Evolutionary conservation across 2,329 filamentous ascomycete species (phyloP).

Genomic region (Neopestalotiopsis rosae): DNA sequence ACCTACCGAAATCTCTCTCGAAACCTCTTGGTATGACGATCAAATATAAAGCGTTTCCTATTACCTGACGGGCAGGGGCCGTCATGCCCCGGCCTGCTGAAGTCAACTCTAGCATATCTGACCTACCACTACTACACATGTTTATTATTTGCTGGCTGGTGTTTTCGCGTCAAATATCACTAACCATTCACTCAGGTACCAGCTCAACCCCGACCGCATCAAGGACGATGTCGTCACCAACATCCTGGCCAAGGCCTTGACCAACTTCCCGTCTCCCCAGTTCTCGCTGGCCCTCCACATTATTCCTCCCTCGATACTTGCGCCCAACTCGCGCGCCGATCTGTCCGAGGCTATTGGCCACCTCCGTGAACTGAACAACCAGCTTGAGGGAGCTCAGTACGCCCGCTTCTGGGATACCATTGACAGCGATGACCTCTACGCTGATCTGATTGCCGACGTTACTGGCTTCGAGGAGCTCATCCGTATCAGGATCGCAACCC

Average conservation of each 20-base stretch:
- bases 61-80: constrained; percentile 79
- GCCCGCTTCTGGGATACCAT: constrained; percentile 90
- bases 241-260: constrained; percentile 97
- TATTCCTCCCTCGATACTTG: constrained; percentile 82
- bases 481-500: constrained; percentile 85
- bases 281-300: constrained; percentile 95
- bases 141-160: neutral
- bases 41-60: constrained; percentile 90
- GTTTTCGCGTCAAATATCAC: neutral
- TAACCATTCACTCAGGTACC: constrained; percentile 71
- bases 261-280: constrained; percentile 94
- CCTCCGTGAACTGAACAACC: constrained; percentile 80
- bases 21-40: constrained; percentile 68
- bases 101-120: constrained; percentile 80
- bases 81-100: constrained; percentile 67
- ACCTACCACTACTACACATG: constrained; percentile 40
- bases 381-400: constrained; percentile 92
- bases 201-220: constrained; percentile 98
- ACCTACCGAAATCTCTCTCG: constrained; percentile 20
- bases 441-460: constrained; percentile 93
- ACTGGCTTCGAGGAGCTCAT: constrained; percentile 94
- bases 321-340: constrained; percentile 65
- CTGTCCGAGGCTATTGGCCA: constrained; percentile 91
- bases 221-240: constrained; percentile 98
- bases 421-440: constrained; percentile 93